phyloP scores from a whole-genome alignment of 2,329 filamentous ascomycete species.

The Colletotrichum abscissum region DNA sequence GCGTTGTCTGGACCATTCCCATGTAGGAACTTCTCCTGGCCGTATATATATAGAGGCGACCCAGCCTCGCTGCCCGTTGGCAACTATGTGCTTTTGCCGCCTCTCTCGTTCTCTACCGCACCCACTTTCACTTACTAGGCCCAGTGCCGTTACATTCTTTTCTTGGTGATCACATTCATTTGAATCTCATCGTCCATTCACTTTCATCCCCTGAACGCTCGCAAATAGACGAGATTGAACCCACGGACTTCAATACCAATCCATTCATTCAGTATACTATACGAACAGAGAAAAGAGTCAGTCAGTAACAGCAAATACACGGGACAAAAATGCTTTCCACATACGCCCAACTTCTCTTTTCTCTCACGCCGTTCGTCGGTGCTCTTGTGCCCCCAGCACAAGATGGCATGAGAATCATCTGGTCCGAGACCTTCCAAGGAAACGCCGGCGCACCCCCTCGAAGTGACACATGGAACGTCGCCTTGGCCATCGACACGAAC shows the following conservation, averaged over 20 bases:
- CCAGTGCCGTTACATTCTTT: slow-evolving; percentile 28
- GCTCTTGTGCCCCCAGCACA: slow-evolving; percentile 52
- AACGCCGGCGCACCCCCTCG: slow-evolving; percentile 50
- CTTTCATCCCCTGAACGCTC: neutral
- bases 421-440: slow-evolving; percentile 59
- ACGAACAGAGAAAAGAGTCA: neutral
- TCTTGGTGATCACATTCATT: slow-evolving; percentile 23
- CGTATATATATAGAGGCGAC: slow-evolving; percentile 16
- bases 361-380: slow-evolving; percentile 39
- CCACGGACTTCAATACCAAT: neutral
- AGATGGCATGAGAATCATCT: slow-evolving; percentile 54
- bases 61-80: neutral
- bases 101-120: slow-evolving; percentile 9
- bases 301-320: neutral
- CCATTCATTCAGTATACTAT: neutral
- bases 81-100: neutral
- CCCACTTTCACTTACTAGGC: slow-evolving; percentile 17
- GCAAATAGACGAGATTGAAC: neutral
- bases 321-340: slow-evolving; percentile 1
- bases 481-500: slow-evolving; percentile 58
- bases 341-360: slow-evolving; percentile 26
- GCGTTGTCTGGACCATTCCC: neutral
- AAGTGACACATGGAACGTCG: slow-evolving; percentile 54
- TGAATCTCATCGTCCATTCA: slow-evolving; percentile 13
- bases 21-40: neutral